A percentile compares a stretch with the other conserved stretches of the same genome.
phyloP scores from a whole-genome alignment of 805 yeast genomes.

The Lipomyces mesembrius region DNA sequence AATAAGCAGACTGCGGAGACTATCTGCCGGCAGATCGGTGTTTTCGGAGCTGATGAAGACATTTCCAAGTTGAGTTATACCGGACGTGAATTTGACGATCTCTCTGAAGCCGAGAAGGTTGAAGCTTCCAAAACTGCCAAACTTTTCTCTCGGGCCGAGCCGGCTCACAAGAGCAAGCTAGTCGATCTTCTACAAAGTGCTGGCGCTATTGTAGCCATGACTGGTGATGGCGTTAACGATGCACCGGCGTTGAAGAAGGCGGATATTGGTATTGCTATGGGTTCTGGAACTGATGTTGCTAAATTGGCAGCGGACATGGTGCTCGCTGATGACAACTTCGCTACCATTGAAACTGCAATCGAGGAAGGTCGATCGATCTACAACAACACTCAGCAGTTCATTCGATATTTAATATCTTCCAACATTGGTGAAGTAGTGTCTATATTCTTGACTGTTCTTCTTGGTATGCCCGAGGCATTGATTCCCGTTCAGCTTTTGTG shows the following conservation, averaged over 20 bases:
- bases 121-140: constrained; percentile 54
- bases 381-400: constrained; percentile 51
- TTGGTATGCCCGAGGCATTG: constrained; percentile 58
- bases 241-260: constrained; percentile 67
- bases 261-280: constrained; percentile 68
- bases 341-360: constrained; percentile 61
- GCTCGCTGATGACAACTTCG: constrained; percentile 58
- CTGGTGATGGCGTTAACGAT: constrained; percentile 69
- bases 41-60: constrained; percentile 45
- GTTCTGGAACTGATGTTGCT: constrained; percentile 66
- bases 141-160: constrained; percentile 61
- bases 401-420: constrained; percentile 54
- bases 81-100: constrained; percentile 47
- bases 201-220: constrained; percentile 65
- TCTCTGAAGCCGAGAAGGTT: constrained; percentile 49
- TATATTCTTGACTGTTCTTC: constrained; percentile 58
- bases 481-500: constrained; percentile 63
- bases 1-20: constrained; percentile 55
- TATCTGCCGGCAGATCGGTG: constrained; percentile 55
- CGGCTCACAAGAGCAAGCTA: constrained; percentile 57
- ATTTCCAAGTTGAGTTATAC: constrained; percentile 50
- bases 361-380: constrained; percentile 59
- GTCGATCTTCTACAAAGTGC: constrained; percentile 54
- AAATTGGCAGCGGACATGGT: constrained; percentile 63
- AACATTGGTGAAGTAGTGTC: constrained; percentile 64